phyloP scores from a whole-genome alignment of 371 early-diverging fungal species.

The Mucor circinelloides region DNA sequence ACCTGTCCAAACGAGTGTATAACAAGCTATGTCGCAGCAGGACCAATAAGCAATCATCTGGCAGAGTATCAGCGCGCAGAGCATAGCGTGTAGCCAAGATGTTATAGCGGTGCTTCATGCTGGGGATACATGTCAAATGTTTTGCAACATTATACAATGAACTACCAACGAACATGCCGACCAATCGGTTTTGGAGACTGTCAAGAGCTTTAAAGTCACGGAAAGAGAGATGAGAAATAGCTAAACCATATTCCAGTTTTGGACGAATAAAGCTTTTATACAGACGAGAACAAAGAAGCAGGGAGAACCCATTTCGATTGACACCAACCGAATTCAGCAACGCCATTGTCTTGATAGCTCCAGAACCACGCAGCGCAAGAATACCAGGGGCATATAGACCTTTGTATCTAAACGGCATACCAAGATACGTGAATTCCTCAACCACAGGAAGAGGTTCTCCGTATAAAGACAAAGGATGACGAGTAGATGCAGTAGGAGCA shows the following conservation, averaged over 20 bases:
- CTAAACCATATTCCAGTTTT: slow-evolving; percentile 24
- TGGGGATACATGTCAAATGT: too few species aligned
- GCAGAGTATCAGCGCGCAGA: background rate
- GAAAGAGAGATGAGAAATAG: background rate
- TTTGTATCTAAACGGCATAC: background rate
- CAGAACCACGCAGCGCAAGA: background rate
- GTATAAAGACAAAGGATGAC: slow-evolving; percentile 4
- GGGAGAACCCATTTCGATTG: background rate
- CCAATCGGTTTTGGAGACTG: too few species aligned
- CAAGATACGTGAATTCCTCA: slow-evolving; percentile 16
- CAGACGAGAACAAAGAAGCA: background rate
- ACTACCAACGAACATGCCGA: too few species aligned
- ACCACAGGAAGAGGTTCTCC: slow-evolving; percentile 1
- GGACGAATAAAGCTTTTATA: slow-evolving; percentile 20
- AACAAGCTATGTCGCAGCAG: too few species aligned
- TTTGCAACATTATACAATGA: too few species aligned
- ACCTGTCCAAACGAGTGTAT: too few species aligned
- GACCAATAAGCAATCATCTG: background rate
- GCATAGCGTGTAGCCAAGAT: background rate
- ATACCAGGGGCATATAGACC: background rate
- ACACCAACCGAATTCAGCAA: background rate
- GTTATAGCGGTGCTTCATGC: too few species aligned
- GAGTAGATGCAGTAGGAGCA: background rate
- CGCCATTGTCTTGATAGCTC: background rate
- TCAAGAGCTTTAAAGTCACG: background rate